These are phyloP conservation scores for Amylostereum areolatum DNA, from an alignment of 1,284 basidiomycete genomes.

Conservation along the genomic window DNA sequence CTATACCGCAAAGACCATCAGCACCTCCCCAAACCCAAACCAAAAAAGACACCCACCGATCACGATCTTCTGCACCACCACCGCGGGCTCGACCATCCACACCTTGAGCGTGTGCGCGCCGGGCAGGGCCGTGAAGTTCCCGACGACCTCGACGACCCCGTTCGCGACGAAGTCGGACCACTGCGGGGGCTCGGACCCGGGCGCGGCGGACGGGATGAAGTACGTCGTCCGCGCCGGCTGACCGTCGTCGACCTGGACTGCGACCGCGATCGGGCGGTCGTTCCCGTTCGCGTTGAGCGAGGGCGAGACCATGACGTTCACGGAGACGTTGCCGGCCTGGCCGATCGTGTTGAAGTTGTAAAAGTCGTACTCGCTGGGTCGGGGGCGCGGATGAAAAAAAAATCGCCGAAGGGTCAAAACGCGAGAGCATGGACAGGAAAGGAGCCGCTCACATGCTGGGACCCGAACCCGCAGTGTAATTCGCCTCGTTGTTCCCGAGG, in stretches of 20 bases:
- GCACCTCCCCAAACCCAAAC: not conserved
- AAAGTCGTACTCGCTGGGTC: conserved; percentile 57
- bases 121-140: conserved; percentile 35
- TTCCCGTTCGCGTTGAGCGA: conserved; percentile 51
- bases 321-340: conserved; percentile 36
- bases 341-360: conserved; percentile 46
- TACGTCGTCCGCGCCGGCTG: conserved; percentile 40
- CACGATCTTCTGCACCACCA: conserved; percentile 57
- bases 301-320: conserved; percentile 51
- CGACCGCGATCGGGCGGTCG: conserved; percentile 50
- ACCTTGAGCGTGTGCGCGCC: conserved; percentile 58
- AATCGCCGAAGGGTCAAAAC: not conserved
- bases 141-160: conserved; percentile 33
- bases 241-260: conserved; percentile 48
- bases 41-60: conserved; percentile 34
- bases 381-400: not conserved
- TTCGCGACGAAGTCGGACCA: conserved; percentile 56
- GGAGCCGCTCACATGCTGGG: conserved; percentile 44
- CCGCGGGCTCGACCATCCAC: conserved; percentile 54
- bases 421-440: conserved; percentile 1
- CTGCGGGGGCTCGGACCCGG: conserved; percentile 43
- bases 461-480: conserved; percentile 55
- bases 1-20: conserved; percentile 21
- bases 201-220: conserved; percentile 37
- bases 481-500: conserved; percentile 38